phyloP scores from a whole-genome alignment of 108 stramenopile species.

The Nitzschia putrida region DNA sequence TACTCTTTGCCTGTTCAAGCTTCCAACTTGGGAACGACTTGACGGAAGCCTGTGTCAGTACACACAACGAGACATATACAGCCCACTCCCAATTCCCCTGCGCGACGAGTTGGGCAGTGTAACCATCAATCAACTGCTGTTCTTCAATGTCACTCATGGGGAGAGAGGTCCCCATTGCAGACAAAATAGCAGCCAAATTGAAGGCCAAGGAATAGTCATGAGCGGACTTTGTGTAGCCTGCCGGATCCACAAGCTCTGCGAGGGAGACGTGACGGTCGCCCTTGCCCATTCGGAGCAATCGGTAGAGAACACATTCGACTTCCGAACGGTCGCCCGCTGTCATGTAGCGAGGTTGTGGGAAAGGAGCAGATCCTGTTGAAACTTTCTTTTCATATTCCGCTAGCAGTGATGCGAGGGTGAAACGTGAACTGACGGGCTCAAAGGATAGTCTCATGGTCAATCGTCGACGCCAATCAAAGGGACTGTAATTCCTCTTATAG shows the following conservation, averaged over 20 bases:
- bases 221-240: conserved; percentile 13
- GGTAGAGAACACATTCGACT: conserved; percentile 50
- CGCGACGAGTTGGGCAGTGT: conserved; percentile 61
- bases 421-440: conserved; percentile 15
- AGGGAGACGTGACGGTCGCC: conserved; percentile 4
- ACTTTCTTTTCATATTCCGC: conserved; percentile 57
- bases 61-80: conserved; percentile 66
- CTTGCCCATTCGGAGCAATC: conserved; percentile 47
- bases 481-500: conserved; percentile 35
- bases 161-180: conserved; percentile 42
- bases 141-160: conserved; percentile 48
- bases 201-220: conserved; percentile 46
- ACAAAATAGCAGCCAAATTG: conserved; percentile 52
- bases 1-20: conserved; percentile 44
- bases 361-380: conserved; percentile 51
- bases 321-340: neutral
- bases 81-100: conserved; percentile 80
- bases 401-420: conserved; percentile 40
- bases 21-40: conserved; percentile 12
- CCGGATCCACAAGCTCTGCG: conserved; percentile 26
- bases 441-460: conserved; percentile 61
- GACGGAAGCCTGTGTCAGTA: conserved; percentile 8
- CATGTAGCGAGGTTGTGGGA: conserved; percentile 44
- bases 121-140: conserved; percentile 51
- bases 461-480: conserved; percentile 74